Percentiles rank a stretch among this genome's conserved stretches.
Evolutionary conservation across 768 basidiomycete genomes (phyloP).

Genomic region (Leccinum ochraceum): DNA sequence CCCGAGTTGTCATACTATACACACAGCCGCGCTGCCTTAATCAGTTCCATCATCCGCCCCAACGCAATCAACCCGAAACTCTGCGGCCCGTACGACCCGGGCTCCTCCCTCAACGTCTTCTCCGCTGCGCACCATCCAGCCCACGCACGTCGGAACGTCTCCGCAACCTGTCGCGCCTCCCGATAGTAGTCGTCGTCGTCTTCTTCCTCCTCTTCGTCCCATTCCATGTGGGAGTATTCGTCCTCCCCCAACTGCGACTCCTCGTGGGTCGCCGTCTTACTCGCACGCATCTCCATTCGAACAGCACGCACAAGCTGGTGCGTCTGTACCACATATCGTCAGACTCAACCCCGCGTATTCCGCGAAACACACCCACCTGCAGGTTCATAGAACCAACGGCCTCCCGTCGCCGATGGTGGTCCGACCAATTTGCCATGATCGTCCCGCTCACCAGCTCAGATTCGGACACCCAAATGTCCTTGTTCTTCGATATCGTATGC

Average conservation of each 20-base stretch:
- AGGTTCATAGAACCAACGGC: conserved; percentile 45
- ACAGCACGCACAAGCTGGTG: conserved; percentile 40
- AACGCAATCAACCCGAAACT: conserved; percentile 49
- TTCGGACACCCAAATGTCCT: conserved; percentile 38
- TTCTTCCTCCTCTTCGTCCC: conserved; percentile 20
- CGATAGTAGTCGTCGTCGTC: conserved; percentile 32
- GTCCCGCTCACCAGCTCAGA: conserved; percentile 47
- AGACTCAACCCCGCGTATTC: background rate
- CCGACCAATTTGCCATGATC: conserved; percentile 44
- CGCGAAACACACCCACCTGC: conserved; percentile 34
- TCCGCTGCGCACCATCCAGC: conserved; percentile 46
- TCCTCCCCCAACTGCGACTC: conserved; percentile 31
- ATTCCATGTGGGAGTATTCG: conserved; percentile 24
- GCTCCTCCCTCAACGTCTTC: conserved; percentile 25
- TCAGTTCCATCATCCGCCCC: conserved; percentile 41
- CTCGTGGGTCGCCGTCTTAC: conserved; percentile 10
- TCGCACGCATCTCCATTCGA: conserved; percentile 32
- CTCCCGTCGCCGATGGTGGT: conserved; percentile 43
- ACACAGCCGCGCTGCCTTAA: conserved; percentile 28
- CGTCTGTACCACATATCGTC: conserved; percentile 32
- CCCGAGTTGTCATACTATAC: conserved; percentile 1
- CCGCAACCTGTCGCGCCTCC: conserved; percentile 30
- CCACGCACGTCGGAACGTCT: conserved; percentile 42
- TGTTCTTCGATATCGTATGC: conserved; percentile 39
- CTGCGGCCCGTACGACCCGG: conserved; percentile 39